Evolutionary conservation across 176 grass and related monocot genomes (phyloP).

Genomic region (Luzula sylvatica): DNA sequence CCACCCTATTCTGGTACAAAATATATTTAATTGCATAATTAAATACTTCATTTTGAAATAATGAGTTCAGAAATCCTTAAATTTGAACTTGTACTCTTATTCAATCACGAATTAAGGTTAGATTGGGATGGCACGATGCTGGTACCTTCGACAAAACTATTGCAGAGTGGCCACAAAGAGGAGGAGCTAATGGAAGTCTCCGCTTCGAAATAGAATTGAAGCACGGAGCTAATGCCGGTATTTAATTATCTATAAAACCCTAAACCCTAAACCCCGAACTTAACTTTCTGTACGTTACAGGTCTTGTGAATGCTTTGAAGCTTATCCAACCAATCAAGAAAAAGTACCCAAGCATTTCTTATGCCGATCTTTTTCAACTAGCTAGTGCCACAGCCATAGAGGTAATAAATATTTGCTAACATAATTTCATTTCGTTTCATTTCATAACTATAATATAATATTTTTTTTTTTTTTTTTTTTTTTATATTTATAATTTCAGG

Average conservation of each 20-base stretch:
- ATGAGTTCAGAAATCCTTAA: not conserved
- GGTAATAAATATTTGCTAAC: conserved; percentile 23
- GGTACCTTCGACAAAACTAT: conserved; percentile 87
- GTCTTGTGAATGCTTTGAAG: conserved; percentile 77
- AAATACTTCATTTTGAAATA: too few species aligned
- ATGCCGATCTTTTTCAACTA: conserved; percentile 86
- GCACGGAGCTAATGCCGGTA: conserved; percentile 81
- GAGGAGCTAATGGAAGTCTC: conserved; percentile 84
- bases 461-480: conserved; percentile 19
- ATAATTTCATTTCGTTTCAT: not conserved
- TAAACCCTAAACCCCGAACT: too few species aligned
- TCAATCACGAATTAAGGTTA: conserved; percentile 45
- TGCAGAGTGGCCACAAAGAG: conserved; percentile 54
- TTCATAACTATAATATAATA: not conserved
- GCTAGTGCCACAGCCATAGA: conserved; percentile 91
- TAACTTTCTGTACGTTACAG: conserved; percentile 5
- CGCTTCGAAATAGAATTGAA: conserved; percentile 77
- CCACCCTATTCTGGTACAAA: conserved; percentile 69
- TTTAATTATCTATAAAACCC: not conserved
- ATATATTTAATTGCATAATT: not conserved
- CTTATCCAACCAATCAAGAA: conserved; percentile 71
- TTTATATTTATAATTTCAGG: conserved; percentile 42
- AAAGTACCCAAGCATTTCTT: conserved; percentile 62
- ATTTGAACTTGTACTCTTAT: not conserved
- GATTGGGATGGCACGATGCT: conserved; percentile 80